phyloP scores from a whole-genome alignment of 805 yeast genomes.

The Yarrowia yakushimensis region DNA sequence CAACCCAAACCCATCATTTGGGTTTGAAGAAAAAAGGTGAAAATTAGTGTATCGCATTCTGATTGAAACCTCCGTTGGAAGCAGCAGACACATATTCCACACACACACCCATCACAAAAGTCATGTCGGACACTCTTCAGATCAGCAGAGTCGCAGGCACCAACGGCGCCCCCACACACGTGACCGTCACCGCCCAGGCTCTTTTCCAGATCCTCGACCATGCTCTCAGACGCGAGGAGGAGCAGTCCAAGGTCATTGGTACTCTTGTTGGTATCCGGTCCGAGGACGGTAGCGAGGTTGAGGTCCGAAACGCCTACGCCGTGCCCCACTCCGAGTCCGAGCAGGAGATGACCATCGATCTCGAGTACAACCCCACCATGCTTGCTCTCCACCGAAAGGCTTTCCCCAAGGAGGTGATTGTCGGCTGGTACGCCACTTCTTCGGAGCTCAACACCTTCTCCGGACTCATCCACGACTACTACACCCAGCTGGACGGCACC shows the following conservation, averaged over 20 bases:
- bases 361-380: constrained; percentile 67
- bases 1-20: constrained; percentile 13
- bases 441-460: constrained; percentile 64
- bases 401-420: constrained; percentile 63
- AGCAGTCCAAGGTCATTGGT: constrained; percentile 65
- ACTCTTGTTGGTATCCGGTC: constrained; percentile 77
- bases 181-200: constrained; percentile 64
- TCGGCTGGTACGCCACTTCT: constrained; percentile 76
- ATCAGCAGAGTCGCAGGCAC: constrained; percentile 22
- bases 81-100: background rate
- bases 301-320: constrained; percentile 69
- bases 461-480: constrained; percentile 77
- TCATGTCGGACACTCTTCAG: constrained; percentile 24
- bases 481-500: constrained; percentile 66
- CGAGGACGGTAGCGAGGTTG: constrained; percentile 75
- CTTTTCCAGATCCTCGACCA: constrained; percentile 74
- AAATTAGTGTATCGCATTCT: background rate
- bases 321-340: constrained; percentile 76
- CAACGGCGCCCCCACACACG: constrained; percentile 44
- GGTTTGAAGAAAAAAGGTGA: constrained; percentile 22
- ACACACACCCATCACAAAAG: background rate
- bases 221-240: constrained; percentile 54
- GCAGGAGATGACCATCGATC: constrained; percentile 73
- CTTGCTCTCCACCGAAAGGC: constrained; percentile 70
- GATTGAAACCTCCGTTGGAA: background rate